Conservation (phyloP, 495 filamentous ascomycete genomes). For the Parathielavia hyrcaniae region DNA sequence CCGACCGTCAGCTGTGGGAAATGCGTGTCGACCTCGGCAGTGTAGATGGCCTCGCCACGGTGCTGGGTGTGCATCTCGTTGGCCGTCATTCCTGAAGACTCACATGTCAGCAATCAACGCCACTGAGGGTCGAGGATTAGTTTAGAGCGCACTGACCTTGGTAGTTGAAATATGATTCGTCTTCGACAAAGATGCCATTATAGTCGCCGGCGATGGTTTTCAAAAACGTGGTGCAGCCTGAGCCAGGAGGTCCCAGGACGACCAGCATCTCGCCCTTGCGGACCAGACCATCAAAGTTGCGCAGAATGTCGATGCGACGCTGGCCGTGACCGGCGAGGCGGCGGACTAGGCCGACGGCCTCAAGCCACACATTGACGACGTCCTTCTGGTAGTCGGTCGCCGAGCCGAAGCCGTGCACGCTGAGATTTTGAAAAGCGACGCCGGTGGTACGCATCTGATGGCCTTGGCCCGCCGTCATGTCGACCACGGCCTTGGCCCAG, state of each 20-base stretch:
- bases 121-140: neutral
- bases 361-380: slow-evolving; percentile 58
- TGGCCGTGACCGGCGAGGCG: slow-evolving; percentile 46
- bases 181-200: slow-evolving; percentile 61
- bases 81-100: slow-evolving; percentile 45
- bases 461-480: slow-evolving; percentile 41
- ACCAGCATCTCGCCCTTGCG: slow-evolving; percentile 72
- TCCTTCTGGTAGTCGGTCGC: slow-evolving; percentile 78
- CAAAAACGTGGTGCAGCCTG: slow-evolving; percentile 72
- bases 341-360: slow-evolving; percentile 42
- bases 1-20: slow-evolving; percentile 77
- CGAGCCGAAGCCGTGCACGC: slow-evolving; percentile 69
- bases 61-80: slow-evolving; percentile 62
- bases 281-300: slow-evolving; percentile 73
- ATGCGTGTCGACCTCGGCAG: slow-evolving; percentile 73
- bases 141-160: slow-evolving; percentile 51
- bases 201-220: slow-evolving; percentile 76
- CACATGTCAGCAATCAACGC: slow-evolving; percentile 16
- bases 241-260: slow-evolving; percentile 70
- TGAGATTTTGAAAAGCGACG: slow-evolving; percentile 57
- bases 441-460: slow-evolving; percentile 46
- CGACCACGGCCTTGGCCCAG: slow-evolving; percentile 52
- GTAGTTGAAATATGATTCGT: slow-evolving; percentile 65
- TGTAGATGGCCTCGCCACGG: slow-evolving; percentile 75
- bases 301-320: slow-evolving; percentile 69